These are phyloP conservation scores for Allium sativum DNA, from an alignment of 106 monocot genomes.

Conservation along the genomic window DNA sequence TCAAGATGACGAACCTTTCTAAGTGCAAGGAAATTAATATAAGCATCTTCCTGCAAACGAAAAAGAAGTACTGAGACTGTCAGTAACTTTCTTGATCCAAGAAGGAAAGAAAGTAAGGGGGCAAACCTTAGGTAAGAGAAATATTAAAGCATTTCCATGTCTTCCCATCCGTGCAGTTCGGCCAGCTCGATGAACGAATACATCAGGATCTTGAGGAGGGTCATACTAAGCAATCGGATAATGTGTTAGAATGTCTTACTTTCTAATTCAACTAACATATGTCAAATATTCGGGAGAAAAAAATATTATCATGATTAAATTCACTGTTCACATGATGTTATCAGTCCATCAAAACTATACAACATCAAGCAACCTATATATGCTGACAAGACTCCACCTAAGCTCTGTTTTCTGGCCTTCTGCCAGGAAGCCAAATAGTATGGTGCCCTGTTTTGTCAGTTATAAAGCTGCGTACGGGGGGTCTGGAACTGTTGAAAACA, in stretches of 20 bases:
- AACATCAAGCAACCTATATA: no score
- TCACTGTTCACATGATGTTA: no score
- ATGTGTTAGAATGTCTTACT: neutral
- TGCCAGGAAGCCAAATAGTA: no score
- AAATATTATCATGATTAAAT: no score
- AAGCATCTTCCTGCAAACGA: slow-evolving; percentile 61
- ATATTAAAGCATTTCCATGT: slow-evolving; percentile 78
- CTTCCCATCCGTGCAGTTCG: slow-evolving; percentile 86
- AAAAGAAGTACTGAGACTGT: neutral
- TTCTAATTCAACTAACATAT: neutral
- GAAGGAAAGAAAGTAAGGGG: slow-evolving; percentile 1
- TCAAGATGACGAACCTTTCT: slow-evolving; percentile 65
- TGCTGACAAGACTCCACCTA: no score
- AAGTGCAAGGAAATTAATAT: slow-evolving; percentile 65
- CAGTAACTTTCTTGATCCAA: neutral
- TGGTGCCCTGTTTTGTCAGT: no score
- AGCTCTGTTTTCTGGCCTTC: no score
- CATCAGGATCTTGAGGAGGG: slow-evolving; percentile 97
- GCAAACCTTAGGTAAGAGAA: slow-evolving; percentile 90
- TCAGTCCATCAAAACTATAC: no score
- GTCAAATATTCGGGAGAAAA: no score
- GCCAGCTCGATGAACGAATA: slow-evolving; percentile 93
- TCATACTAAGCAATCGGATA: slow-evolving; percentile 49
- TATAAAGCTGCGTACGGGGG: no score
- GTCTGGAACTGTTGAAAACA: no score